Base-by-base conservation (phyloP, 371 early-diverging fungal species). In the Mucor saturninus region DNA sequence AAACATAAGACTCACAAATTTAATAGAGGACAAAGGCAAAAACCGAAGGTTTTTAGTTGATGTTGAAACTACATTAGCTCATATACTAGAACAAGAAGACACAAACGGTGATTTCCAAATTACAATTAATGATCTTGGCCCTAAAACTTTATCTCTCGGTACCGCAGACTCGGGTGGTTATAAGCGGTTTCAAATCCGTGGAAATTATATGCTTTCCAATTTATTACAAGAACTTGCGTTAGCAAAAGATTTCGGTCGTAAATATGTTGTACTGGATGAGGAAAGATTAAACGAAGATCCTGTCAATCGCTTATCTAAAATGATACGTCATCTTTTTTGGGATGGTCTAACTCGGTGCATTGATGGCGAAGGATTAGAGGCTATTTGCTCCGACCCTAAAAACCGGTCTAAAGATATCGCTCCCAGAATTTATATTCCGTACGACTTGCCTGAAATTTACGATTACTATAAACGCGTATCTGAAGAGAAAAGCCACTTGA, bases 201-300 rank as follows among this genome's bases (percentile, higher is more conserved):
- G 96, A 13, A 94, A 93, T 7, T 97, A 97, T 75, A 88, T 90
- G 88, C 76, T 97, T 38, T 91, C 95, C 14, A 95, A 95, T 63
- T 76, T 97, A 31, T 74, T 97, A 21, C 97, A 96, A 78, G 97
- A 97, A 72, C 75, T 97, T n/a, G 93, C 95, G 0, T 68, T 95
- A n/a, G 96, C 96, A 3, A 76, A 88, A 46, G 95, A 93, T 59
- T 83, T 89, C 64, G 91, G 91, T 2, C 83, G 94, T 40, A 89
- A 83, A 65, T 85, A 88, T 61, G 88, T 95, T 46, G 88, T 93
- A 1, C 68, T 97, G 29, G 90, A 92, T 66, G 93, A 93, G 69
- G 86, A 84, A 11, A 77, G 94, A 4, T 74, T 97, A 30, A 92
- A 87, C 65, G 96, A 96, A 76, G 93, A 95, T 69, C 97, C 97